These are phyloP conservation scores for Didymella glomerata DNA, from an alignment of 2,329 filamentous ascomycete species.

Conservation along the genomic window DNA sequence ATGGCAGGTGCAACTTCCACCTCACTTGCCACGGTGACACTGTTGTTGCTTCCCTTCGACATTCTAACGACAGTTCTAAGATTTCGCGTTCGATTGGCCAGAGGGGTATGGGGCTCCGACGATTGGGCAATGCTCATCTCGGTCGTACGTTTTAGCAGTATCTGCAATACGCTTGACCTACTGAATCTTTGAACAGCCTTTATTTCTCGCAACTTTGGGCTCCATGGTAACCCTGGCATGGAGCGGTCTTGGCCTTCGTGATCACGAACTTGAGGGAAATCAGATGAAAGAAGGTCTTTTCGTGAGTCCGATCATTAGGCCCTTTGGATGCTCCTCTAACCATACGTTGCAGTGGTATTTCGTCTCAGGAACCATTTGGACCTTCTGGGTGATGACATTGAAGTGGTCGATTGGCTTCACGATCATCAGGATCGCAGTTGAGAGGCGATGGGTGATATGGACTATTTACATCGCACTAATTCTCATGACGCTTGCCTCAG, in stretches of 20 bases:
- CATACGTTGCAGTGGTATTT: background rate
- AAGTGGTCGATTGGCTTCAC: no score
- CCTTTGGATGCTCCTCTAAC: background rate
- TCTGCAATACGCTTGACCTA: background rate
- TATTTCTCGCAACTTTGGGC: background rate
- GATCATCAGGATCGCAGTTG: no score
- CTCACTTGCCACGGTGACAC: background rate
- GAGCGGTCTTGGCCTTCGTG: background rate
- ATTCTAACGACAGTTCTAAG: background rate
- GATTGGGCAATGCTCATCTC: conserved; percentile 3
- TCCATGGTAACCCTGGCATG: background rate
- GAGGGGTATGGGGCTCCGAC: background rate
- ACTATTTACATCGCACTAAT: background rate
- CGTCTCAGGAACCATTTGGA: background rate
- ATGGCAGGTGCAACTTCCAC: background rate
- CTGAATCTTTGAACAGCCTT: background rate
- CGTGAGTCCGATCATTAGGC: background rate
- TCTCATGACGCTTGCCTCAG: background rate
- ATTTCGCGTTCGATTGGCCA: background rate
- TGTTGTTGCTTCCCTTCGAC: background rate
- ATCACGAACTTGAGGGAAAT: background rate
- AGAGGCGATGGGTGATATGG: no score
- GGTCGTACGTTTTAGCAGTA: background rate
- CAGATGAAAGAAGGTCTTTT: background rate
- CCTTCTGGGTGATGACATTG: no score